A percentile compares a stretch with the other conserved stretches of the same genome.
phyloP scores from a whole-genome alignment of 139 green algal genomes.

The Chlorella sp. region DNA sequence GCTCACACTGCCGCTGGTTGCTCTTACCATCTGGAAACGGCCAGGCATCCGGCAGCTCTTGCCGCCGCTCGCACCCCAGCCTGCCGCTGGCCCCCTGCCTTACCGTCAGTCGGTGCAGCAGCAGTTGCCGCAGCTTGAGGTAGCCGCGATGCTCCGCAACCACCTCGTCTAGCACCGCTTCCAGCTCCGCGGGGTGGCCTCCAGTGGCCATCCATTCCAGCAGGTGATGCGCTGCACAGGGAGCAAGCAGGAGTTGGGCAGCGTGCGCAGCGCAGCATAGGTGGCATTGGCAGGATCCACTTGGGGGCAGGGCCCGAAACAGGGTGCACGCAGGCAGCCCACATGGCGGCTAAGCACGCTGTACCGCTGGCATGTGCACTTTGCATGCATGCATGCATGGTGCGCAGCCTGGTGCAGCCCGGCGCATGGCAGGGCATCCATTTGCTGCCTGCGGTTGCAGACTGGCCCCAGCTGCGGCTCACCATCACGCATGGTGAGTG shows the following conservation, averaged over 20 bases:
- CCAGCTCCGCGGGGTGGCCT: neutral
- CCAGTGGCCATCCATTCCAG: neutral
- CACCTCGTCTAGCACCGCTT: neutral
- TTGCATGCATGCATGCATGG: neutral
- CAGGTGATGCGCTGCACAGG: neutral
- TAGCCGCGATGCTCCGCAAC: neutral
- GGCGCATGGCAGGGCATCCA: neutral
- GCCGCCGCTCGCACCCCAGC: neutral
- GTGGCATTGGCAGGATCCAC: neutral
- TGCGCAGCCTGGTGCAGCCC: neutral
- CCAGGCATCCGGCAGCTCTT: neutral
- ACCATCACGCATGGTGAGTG: neutral
- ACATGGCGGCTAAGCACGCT: too few relatives aligned
- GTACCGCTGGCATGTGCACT: too few relatives aligned
- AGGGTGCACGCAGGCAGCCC: neutral
- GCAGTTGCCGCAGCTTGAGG: neutral
- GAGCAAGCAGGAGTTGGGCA: neutral
- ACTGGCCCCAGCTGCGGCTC: neutral
- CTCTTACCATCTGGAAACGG: neutral
- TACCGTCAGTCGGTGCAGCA: neutral
- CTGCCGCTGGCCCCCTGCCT: neutral
- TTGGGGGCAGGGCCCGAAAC: neutral
- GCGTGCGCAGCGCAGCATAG: neutral
- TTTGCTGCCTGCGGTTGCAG: neutral
- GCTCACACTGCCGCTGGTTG: neutral